Percentiles rank a stretch among this genome's conserved stretches.
These are phyloP conservation scores for Tribonema minus DNA, from an alignment of 108 stramenopile genomes.

Conservation along the genomic window DNA sequence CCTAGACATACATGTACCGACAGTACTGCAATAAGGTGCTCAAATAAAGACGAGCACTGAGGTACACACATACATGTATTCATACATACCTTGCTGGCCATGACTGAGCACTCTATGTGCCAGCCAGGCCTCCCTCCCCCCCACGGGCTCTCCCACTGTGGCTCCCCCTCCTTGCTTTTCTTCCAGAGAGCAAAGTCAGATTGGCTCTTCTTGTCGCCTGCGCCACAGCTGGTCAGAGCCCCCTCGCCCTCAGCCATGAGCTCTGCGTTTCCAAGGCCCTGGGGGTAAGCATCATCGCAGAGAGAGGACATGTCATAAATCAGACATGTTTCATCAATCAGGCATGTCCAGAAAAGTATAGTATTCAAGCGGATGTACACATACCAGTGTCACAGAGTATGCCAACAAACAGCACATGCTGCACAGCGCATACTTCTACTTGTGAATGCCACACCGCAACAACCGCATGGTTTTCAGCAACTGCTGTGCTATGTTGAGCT, in stretches of 20 bases:
- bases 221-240: constrained; percentile 57
- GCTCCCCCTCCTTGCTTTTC: constrained; percentile 84
- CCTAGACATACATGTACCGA: background rate
- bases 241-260: constrained; percentile 94
- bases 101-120: constrained; percentile 98
- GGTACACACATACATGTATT: background rate
- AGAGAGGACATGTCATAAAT: background rate
- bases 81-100: constrained; percentile 47
- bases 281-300: constrained; percentile 13
- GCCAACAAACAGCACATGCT: too few relatives aligned
- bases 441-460: too few relatives aligned
- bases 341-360: background rate
- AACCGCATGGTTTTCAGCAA: too few relatives aligned
- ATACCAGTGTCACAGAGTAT: too few relatives aligned
- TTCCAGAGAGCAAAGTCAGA: constrained; percentile 99
- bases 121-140: constrained; percentile 93
- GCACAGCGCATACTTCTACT: too few relatives aligned
- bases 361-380: too few relatives aligned
- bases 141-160: constrained; percentile 84
- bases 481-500: too few relatives aligned
- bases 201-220: constrained; percentile 65
- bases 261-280: constrained; percentile 67
- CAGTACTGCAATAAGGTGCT: background rate
- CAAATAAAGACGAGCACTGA: background rate
- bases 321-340: background rate